These are phyloP conservation scores for Lipomyces mesembrius DNA, from an alignment of 805 yeast species.

Conservation along the genomic window DNA sequence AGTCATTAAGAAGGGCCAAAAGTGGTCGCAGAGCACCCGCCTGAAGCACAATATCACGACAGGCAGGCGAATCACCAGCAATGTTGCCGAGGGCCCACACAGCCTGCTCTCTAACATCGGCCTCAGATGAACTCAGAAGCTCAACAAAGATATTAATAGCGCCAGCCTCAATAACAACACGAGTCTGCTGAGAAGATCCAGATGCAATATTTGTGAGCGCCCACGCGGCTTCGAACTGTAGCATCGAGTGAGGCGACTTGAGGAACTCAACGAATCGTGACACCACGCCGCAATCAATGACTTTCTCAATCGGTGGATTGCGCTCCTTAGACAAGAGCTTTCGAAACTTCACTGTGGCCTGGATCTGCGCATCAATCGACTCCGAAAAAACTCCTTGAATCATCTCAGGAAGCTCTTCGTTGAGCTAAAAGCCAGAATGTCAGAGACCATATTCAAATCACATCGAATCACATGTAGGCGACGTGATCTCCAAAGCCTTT, in stretches of 20 bases:
- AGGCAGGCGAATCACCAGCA: constrained; percentile 93
- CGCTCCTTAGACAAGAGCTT: constrained; percentile 91
- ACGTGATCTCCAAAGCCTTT: no score
- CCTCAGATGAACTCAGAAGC: constrained; percentile 75
- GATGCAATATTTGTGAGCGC: constrained; percentile 98
- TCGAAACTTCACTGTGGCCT: constrained; percentile 90
- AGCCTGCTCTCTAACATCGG: constrained; percentile 97
- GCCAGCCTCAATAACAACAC: constrained; percentile 86
- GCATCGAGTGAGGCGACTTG: constrained; percentile 73
- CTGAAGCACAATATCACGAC: constrained; percentile 84
- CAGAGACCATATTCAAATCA: not conserved
- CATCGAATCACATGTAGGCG: constrained; percentile 11
- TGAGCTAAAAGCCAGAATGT: constrained; percentile 38
- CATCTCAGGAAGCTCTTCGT: constrained; percentile 78
- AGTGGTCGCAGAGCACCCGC: constrained; percentile 91
- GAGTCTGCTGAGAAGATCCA: constrained; percentile 87
- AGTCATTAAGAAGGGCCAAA: constrained; percentile 71
- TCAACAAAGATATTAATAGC: constrained; percentile 92
- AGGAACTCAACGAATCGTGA: constrained; percentile 88
- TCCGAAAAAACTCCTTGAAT: constrained; percentile 75
- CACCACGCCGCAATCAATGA: constrained; percentile 90
- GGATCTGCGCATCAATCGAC: constrained; percentile 78
- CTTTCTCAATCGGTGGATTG: constrained; percentile 94
- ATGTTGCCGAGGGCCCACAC: constrained; percentile 99
- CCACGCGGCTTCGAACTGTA: constrained; percentile 99